Percentiles rank a stretch among this genome's conserved stretches.
phyloP scores from a whole-genome alignment of 495 filamentous ascomycete genomes.

The Penicillium simplicissimum region DNA sequence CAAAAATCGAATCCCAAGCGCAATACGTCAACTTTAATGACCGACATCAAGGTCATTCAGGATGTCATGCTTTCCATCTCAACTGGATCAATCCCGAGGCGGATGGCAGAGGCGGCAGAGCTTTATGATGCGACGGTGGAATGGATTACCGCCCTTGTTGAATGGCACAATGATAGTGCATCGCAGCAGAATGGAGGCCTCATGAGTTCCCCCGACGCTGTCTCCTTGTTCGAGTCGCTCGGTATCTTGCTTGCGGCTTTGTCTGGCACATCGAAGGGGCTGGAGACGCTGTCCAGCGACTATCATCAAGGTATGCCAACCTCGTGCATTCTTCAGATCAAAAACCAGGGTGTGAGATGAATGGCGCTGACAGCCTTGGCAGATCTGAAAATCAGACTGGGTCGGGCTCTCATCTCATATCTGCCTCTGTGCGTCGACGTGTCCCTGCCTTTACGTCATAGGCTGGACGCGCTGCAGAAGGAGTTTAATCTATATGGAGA shows the following conservation, averaged over 20 bases:
- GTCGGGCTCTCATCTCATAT: slow-evolving; percentile 44
- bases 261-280: slow-evolving; percentile 40
- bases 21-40: slow-evolving; percentile 40
- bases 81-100: slow-evolving; percentile 33
- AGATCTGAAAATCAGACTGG: slow-evolving; percentile 43
- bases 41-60: slow-evolving; percentile 48
- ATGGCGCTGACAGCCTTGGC: slow-evolving; percentile 4
- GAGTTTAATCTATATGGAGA: slow-evolving; percentile 46
- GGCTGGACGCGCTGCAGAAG: slow-evolving; percentile 47
- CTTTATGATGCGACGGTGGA: slow-evolving; percentile 39
- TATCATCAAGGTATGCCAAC: slow-evolving; percentile 35
- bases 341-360: background rate
- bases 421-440: slow-evolving; percentile 46
- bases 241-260: slow-evolving; percentile 47
- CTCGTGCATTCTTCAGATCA: background rate
- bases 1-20: slow-evolving; percentile 26
- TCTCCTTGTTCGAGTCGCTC: slow-evolving; percentile 47
- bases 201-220: slow-evolving; percentile 42
- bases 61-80: slow-evolving; percentile 47
- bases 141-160: slow-evolving; percentile 44
- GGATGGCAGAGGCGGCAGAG: slow-evolving; percentile 34
- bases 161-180: slow-evolving; percentile 35
- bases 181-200: slow-evolving; percentile 36
- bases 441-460: slow-evolving; percentile 41
- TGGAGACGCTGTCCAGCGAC: slow-evolving; percentile 40